These are phyloP conservation scores for Murraya paniculata DNA, from an alignment of 345 rosid species.

Conservation along the genomic window DNA sequence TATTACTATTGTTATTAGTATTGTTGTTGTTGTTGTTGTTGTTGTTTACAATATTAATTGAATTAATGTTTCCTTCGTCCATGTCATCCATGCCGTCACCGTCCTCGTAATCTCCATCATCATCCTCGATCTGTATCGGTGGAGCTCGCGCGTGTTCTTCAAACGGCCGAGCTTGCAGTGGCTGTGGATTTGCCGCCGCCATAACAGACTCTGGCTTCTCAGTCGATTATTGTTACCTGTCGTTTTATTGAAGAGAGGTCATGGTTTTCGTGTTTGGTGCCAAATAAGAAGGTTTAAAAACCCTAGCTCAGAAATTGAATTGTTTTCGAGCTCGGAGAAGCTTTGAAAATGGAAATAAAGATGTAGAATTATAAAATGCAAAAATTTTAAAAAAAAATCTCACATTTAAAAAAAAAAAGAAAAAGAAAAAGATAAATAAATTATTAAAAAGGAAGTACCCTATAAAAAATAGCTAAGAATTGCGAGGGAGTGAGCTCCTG, in stretches of 20 bases:
- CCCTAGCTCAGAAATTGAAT: conserved; percentile 26
- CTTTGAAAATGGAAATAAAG: conserved; percentile 15
- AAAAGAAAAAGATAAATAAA: neutral
- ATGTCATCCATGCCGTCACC: conserved; percentile 42
- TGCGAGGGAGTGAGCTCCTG: conserved; percentile 31
- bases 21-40: neutral
- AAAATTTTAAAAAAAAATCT: neutral
- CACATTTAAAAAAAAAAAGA: neutral
- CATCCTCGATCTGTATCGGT: conserved; percentile 44
- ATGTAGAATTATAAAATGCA: neutral
- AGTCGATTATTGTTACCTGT: conserved; percentile 12
- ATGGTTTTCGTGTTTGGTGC: neutral
- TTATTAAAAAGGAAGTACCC: conserved; percentile 5
- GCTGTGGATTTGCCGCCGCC: conserved; percentile 60
- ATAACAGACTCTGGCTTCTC: conserved; percentile 20
- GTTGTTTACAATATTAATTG: conserved; percentile 26
- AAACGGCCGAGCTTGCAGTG: conserved; percentile 45
- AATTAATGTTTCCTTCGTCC: conserved; percentile 37
- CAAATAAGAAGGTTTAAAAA: neutral
- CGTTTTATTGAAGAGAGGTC: conserved; percentile 29
- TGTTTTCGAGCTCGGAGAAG: conserved; percentile 16
- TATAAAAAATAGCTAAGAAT: conserved; percentile 31
- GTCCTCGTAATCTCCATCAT: conserved; percentile 45
- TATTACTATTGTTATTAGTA: neutral
- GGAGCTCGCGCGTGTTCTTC: conserved; percentile 27